These are phyloP conservation scores for Anisodus tanguticus DNA, from an alignment of 257 asterid genomes.

Conservation along the genomic window DNA sequence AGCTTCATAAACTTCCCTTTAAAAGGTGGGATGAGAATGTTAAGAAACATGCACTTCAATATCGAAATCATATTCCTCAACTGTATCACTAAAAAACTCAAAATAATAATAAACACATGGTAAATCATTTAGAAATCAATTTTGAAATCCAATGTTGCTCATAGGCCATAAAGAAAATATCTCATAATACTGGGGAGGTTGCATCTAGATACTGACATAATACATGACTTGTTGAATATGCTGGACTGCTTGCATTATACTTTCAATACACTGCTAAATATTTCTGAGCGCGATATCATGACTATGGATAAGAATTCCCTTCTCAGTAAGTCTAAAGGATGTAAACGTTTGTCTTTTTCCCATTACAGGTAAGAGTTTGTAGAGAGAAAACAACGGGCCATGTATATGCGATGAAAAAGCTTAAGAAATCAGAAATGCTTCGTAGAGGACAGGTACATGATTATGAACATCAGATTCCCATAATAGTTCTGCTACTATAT, in stretches of 20 bases:
- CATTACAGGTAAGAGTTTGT: constrained; percentile 83
- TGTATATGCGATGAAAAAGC: constrained; percentile 99
- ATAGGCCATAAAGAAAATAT: neutral
- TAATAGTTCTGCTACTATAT: constrained; percentile 38
- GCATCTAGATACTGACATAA: neutral
- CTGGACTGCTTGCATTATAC: constrained; percentile 3
- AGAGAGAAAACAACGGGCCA: constrained; percentile 89
- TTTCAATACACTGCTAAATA: neutral
- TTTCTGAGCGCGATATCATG: neutral
- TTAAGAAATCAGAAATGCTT: constrained; percentile 97
- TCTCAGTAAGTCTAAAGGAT: constrained; percentile 15
- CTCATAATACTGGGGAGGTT: neutral
- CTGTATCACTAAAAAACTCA: neutral
- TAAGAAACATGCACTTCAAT: neutral
- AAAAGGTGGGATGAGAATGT: neutral
- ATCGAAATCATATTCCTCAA: neutral
- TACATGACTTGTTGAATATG: neutral
- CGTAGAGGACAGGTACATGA: constrained; percentile 96
- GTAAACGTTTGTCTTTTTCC: constrained; percentile 30
- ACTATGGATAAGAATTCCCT: neutral
- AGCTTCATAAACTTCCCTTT: neutral
- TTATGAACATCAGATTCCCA: constrained; percentile 37
- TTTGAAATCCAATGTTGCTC: neutral
- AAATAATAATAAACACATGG: neutral
- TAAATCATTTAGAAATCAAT: neutral